Evolutionary conservation across 2,329 filamentous ascomycete species (phyloP).

Genomic region (Knufia fluminis): DNA sequence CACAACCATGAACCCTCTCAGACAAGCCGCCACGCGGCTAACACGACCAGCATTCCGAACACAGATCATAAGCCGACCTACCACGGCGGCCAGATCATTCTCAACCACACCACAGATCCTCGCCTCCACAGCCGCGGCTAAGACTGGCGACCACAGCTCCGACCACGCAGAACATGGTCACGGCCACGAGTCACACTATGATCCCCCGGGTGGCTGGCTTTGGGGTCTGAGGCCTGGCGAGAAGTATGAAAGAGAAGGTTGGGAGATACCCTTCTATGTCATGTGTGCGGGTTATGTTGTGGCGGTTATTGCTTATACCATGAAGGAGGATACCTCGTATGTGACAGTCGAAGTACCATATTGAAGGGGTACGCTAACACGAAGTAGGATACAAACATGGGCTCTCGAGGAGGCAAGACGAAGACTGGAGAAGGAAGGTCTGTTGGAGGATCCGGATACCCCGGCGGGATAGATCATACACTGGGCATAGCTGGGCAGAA

Average conservation of each 20-base stretch:
- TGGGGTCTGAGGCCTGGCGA: constrained; percentile 90
- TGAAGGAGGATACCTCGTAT: constrained; percentile 98
- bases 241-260: constrained; percentile 92
- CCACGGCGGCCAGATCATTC: not conserved
- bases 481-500: too few relatives aligned
- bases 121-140: not conserved
- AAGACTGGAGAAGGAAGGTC: constrained; percentile 90
- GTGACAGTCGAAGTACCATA: constrained; percentile 35
- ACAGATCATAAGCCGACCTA: not conserved
- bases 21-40: constrained; percentile 7
- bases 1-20: constrained; percentile 4
- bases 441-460: constrained; percentile 65
- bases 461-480: constrained; percentile 13
- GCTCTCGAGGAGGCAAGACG: constrained; percentile 92
- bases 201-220: constrained; percentile 83
- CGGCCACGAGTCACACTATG: constrained; percentile 53
- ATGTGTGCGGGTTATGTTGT: constrained; percentile 45
- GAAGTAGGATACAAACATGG: constrained; percentile 93
- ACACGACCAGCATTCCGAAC: not conserved
- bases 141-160: constrained; percentile 1
- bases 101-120: not conserved
- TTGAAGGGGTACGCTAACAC: not conserved
- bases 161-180: constrained; percentile 4
- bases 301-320: constrained; percentile 73
- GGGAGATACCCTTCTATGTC: constrained; percentile 80